Percentiles rank a stretch among this genome's conserved stretches.
These are phyloP conservation scores for Triticum timopheevii DNA, from an alignment of 176 grass and related monocot species.

Conservation along the genomic window DNA sequence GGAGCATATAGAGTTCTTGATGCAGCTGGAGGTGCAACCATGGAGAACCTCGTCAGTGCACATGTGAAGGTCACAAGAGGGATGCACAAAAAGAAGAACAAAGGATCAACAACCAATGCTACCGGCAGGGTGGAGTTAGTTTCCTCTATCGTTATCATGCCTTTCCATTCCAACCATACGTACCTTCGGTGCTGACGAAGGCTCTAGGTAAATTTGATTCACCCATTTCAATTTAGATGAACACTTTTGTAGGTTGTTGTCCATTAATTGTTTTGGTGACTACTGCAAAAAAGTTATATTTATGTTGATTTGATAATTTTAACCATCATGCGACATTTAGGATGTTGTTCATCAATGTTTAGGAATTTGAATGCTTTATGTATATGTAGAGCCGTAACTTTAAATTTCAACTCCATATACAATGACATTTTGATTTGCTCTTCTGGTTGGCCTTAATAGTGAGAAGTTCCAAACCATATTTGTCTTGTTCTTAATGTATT, in stretches of 20 bases:
- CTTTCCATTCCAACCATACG: no score
- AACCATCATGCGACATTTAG: no score
- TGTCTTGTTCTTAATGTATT: no score
- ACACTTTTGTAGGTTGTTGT: no score
- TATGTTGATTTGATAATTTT: no score
- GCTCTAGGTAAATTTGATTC: constrained; percentile 35
- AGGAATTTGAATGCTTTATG: background rate
- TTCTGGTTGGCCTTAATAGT: no score
- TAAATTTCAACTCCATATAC: background rate
- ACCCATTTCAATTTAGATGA: no score
- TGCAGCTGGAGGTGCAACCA: constrained; percentile 68
- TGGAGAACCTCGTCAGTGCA: constrained; percentile 82
- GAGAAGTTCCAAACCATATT: no score
- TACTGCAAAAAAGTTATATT: no score
- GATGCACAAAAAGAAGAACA: constrained; percentile 53
- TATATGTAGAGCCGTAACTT: background rate
- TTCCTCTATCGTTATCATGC: no score
- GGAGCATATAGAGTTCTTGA: constrained; percentile 72
- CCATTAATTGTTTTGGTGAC: no score
- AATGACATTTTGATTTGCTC: no score
- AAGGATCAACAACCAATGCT: constrained; percentile 26
- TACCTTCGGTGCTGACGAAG: background rate
- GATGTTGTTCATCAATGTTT: background rate
- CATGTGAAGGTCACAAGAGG: constrained; percentile 73
- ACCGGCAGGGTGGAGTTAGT: background rate